A percentile compares a stretch with the other conserved stretches of the same genome.
Evolutionary conservation across 2,329 filamentous ascomycete species (phyloP).

Genomic region (Torrubiella hemipterigena): DNA sequence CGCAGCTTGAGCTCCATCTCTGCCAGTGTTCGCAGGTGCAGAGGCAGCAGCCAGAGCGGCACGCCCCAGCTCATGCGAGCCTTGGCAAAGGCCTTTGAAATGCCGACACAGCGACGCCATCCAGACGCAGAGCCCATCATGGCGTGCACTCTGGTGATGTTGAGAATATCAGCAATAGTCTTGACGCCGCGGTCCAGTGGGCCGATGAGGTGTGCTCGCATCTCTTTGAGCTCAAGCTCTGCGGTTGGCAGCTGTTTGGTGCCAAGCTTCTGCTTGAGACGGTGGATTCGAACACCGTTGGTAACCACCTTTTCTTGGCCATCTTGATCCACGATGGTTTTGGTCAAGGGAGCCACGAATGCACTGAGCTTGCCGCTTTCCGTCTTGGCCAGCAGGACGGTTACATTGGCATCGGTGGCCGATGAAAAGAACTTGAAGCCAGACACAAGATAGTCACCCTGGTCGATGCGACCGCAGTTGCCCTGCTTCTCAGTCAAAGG

Average conservation of each 20-base stretch:
- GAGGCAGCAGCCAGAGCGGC: conserved; percentile 7
- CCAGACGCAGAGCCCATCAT: conserved; percentile 5
- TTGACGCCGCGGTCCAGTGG: conserved; percentile 6
- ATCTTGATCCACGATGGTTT: conserved; percentile 1
- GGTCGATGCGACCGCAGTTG: conserved; percentile 3
- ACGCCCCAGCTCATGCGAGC: conserved; percentile 4
- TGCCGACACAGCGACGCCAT: conserved; percentile 5
- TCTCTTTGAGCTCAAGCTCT: conserved; percentile 6
- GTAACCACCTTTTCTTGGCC: conserved; percentile 4
- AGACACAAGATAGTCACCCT: conserved; percentile 8
- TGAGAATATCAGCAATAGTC: conserved; percentile 8
- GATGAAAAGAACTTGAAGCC: conserved; percentile 9
- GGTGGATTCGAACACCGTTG: conserved; percentile 7
- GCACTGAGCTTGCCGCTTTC: conserved; percentile 7
- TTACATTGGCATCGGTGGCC: conserved; percentile 7
- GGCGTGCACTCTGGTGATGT: conserved; percentile 6
- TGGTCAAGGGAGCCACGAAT: conserved; percentile 7
- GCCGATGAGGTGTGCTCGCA: conserved; percentile 6
- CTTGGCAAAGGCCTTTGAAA: conserved; percentile 5
- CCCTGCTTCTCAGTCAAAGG: conserved; percentile 1
- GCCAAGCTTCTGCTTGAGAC: conserved; percentile 8
- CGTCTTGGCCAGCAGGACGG: conserved; percentile 8
- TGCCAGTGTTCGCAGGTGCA: conserved; percentile 7
- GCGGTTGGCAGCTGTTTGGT: conserved; percentile 9
- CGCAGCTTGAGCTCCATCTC: conserved; percentile 7